These are phyloP conservation scores for Claviceps sp. DNA, from an alignment of 2,329 filamentous ascomycete species.

Conservation along the genomic window DNA sequence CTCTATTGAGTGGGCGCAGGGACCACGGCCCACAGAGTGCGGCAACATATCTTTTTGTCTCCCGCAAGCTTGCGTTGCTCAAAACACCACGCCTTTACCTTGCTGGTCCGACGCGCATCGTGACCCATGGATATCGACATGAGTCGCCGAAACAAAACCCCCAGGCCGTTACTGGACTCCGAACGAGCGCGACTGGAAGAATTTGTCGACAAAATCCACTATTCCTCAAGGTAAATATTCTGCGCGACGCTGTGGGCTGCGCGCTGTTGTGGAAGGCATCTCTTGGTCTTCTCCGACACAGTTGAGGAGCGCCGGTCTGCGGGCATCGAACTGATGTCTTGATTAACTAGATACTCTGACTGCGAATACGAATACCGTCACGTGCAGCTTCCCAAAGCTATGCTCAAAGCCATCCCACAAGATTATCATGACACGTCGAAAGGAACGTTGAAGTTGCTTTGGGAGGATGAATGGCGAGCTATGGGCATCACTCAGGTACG, in stretches of 20 bases:
- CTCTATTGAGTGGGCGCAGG: not conserved
- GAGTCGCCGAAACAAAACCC: conserved; percentile 73
- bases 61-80: not conserved
- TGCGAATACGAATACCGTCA: conserved; percentile 92
- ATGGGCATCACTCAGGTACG: conserved; percentile 91
- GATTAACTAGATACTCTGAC: conserved; percentile 64
- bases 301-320: not conserved
- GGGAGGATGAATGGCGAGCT: conserved; percentile 97
- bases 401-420: conserved; percentile 93
- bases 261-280: not conserved
- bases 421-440: conserved; percentile 84
- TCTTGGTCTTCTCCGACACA: not conserved
- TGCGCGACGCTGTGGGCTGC: not conserved
- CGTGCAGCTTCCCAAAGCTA: conserved; percentile 92
- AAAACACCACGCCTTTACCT: conserved; percentile 3
- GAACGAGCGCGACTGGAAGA: conserved; percentile 81
- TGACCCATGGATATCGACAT: conserved; percentile 52
- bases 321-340: conserved; percentile 3
- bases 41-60: not conserved
- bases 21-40: not conserved
- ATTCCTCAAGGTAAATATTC: conserved; percentile 62
- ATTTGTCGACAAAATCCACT: conserved; percentile 87
- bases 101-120: conserved; percentile 2
- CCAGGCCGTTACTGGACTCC: conserved; percentile 63
- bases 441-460: conserved; percentile 87